Evolutionary conservation across 257 asterid genomes (phyloP).

Genomic region (Echites panduratus): DNA sequence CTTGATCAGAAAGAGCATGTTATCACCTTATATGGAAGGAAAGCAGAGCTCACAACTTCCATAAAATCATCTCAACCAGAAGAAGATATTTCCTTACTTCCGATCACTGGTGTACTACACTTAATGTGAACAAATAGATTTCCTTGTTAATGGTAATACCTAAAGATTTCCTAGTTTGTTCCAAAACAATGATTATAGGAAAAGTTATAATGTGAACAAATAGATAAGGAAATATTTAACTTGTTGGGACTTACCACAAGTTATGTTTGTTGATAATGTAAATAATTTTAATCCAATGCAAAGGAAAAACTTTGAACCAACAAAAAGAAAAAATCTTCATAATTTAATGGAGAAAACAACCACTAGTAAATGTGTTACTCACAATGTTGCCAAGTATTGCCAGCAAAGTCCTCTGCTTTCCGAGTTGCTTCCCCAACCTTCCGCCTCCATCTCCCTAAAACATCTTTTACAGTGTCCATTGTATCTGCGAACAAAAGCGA

Average conservation of each 20-base stretch:
- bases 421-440: constrained; percentile 77
- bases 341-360: neutral
- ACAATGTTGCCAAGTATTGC: constrained; percentile 95
- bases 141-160: neutral
- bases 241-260: neutral
- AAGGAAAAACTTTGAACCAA: neutral
- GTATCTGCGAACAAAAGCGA: constrained; percentile 33
- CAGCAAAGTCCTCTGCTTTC: constrained; percentile 82
- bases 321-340: neutral
- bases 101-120: neutral
- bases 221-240: neutral
- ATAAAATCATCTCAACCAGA: neutral
- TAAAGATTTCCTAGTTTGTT: neutral
- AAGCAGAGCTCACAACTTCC: neutral
- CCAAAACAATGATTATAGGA: neutral
- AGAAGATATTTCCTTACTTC: neutral
- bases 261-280: neutral
- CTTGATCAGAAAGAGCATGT: neutral
- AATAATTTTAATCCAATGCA: neutral
- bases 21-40: neutral
- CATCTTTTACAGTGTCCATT: constrained; percentile 69
- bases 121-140: no score
- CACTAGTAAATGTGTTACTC: constrained; percentile 22
- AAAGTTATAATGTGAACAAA: neutral
- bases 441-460: constrained; percentile 71